Percentiles rank a stretch among this genome's conserved stretches.
phyloP scores from a whole-genome alignment of 2,329 filamentous ascomycete species.

The Neoascochyta sp. region DNA sequence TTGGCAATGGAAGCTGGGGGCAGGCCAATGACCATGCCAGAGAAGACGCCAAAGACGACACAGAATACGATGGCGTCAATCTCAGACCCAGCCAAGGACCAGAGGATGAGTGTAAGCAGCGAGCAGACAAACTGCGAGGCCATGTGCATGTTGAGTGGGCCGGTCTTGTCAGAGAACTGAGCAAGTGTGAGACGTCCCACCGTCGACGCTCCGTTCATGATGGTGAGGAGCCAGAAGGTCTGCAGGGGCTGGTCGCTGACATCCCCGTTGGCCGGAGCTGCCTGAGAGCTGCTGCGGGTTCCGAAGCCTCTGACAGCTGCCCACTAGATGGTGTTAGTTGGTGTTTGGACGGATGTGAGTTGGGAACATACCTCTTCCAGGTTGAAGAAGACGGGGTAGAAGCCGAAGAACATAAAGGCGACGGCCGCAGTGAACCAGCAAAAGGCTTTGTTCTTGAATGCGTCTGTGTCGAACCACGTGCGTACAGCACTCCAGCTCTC shows the following conservation, averaged over 20 bases:
- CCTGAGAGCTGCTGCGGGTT: conserved; percentile 26
- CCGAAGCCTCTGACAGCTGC: conserved; percentile 44
- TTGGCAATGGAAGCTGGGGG: conserved; percentile 49
- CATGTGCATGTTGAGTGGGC: conserved; percentile 47
- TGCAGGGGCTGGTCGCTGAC: conserved; percentile 36
- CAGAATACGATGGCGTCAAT: conserved; percentile 46
- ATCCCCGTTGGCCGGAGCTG: conserved; percentile 6
- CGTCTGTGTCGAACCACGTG: conserved; percentile 46
- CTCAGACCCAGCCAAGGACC: conserved; percentile 41
- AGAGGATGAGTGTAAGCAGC: conserved; percentile 44
- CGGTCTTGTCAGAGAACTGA: conserved; percentile 45
- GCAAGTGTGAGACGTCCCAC: conserved; percentile 46
- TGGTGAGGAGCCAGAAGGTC: conserved; percentile 49
- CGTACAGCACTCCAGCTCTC: conserved; percentile 38
- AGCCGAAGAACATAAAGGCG: conserved; percentile 50
- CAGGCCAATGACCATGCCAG: conserved; percentile 49
- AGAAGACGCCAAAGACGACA: conserved; percentile 48
- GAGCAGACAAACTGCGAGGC: conserved; percentile 41
- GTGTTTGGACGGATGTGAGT: too few relatives aligned
- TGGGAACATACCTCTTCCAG: conserved; percentile 47
- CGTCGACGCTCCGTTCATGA: conserved; percentile 50
- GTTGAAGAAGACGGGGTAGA: conserved; percentile 53
- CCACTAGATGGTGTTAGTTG: conserved; percentile 37
- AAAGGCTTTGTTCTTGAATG: conserved; percentile 44
- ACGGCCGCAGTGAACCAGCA: conserved; percentile 45